Base-by-base conservation (phyloP, 495 filamentous ascomycete species). In the Annulohypoxylon bovei region DNA sequence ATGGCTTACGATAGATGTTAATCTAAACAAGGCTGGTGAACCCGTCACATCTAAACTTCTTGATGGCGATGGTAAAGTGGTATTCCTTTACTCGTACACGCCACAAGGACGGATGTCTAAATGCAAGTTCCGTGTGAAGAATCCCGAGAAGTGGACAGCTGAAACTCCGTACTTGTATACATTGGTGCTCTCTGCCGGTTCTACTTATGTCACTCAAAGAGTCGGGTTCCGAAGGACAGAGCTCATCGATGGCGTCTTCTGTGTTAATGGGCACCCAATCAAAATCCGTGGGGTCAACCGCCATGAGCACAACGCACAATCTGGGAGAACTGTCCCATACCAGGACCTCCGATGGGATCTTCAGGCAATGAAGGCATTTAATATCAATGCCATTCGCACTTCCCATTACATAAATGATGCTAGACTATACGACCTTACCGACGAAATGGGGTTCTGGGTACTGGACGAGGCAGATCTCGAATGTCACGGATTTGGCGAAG, bases 381-480 rank as follows among this genome's bases (percentile, higher is more conserved):
- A 91, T 55, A 83, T 92, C 75, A 92, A 92, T 65, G 87, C 89
- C 4, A 80, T 92, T 28, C 82, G 90, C n/a, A 89, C 87, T 1
- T 88, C 83, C 4, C 89, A 91, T 68, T 88, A 91, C 65, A 85
- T 86, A 18, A 87, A 89, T 52, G 85, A 91, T 62, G 76, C 82
- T 1, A 77, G 76, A 16, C 78, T 92, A n/a, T 89, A 90, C 65
- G 86, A 89, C 23, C 78, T 93, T 5, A 85, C 87, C 23, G 89
- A 93, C 65, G 87, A 91, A 70, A 78, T 92, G 35, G 91, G 91
- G 0, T 78, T 93, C 16, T 93, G 88, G 82, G 83, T 93, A 12
- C 82, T 93, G 60, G 90, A 91, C 54, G 91, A 93, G 76, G 88
- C 88, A 0, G 91, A 93, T 73, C 84, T 92, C 0, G 91, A 92